Base-by-base conservation (phyloP, 352 stramenopile genomes). In the Phytopythium oedochilum region DNA sequence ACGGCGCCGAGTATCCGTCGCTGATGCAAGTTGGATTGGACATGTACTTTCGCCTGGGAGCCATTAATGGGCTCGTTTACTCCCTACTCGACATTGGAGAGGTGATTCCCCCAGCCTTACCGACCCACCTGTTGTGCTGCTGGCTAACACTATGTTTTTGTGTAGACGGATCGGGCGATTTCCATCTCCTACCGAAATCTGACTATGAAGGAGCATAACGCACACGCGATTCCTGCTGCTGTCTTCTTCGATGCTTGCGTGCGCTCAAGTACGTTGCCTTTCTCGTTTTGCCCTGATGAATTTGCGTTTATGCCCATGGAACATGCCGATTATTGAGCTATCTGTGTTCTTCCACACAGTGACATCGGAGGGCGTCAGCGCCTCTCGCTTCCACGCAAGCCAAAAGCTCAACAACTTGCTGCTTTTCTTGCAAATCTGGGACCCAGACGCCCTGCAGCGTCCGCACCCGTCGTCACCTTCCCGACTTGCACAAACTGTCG, bases 11-110 rank as follows among this genome's bases (percentile, higher is more conserved):
- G 1, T 58, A 72, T 29, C 51, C 53, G 42, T 64, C 55, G 1
- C 48, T 90, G 20, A 66, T 81, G 48, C 80, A 90, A 66, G 54
- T 85, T 12, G 78, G 73, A 0, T 32, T 88, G 53, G 75, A 88
- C 34, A 90, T 90, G 80, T 82, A 86, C 48, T 84, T 70, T 38
- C 75, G 78, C 0, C 52, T 90, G 5, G 70, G 73, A 7, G 70
- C 71, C 4, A 73, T 78, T 46, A 59, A 55, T 25, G 42, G 70
- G 20, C 62, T 89, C 34, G 59, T 92, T 29, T 59, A 63, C 34
- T 73, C 71, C 4, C 61, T 88, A 46, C 65, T 92, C 49, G 60
- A 73, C 18, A 31, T 69, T 7, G 75, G 68, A 43, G 66, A 86
- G 66, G 77, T 86, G 67, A 7, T 15, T n/a, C 28, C n/a, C n/a